Base-by-base conservation (phyloP, 768 basidiomycete species). In the Pleurotus tuber-regium region DNA sequence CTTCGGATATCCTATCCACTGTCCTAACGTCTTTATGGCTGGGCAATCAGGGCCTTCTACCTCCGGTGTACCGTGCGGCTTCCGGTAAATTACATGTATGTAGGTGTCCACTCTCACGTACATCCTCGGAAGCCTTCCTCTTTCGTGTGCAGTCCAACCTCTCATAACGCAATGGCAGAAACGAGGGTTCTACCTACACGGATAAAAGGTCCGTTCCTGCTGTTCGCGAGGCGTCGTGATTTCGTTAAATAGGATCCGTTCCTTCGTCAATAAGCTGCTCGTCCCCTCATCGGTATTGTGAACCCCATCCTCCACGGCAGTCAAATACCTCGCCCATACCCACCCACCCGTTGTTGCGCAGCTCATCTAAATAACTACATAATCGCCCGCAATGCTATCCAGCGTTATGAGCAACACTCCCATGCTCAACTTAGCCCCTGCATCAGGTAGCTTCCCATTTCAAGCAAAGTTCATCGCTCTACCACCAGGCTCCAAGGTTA, bases 381-480 rank as follows among this genome's bases (percentile, higher is more conserved):
- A 24, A 29, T 46, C 26, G 16, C 14, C n/a, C 31, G 23, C 4
- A 8, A 48, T 48, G 46, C 19, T 42, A 16, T 56, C 57, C 54
- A 52, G 53, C 29, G 30, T 57, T 19, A 19, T 52, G 38, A 62
- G 59, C 14, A 61, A 52, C 43, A 52, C 58, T 3, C 66, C 71
- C 4, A 65, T 63, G 14, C 33, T 76, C 31, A 64, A 61, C 43
- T 64, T 75, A 49, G 51, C 63, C n/a, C 62, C 72, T 16, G 64
- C 64, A 12, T n/a, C 60, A 11, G 57, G 51, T 36, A 71, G 73
- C 57, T 74, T 70, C 55, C 68, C 71, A 25, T 69, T 67, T 46
- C 61, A 68, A 24, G 30, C 65, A 9, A 77, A 76, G 52, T 64
- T 66, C 21, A 54, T 78, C 4, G 51, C 63, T 0, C 61, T 78